phyloP scores from a whole-genome alignment of 2,329 filamentous ascomycete genomes.

The Triangularia setosa region DNA sequence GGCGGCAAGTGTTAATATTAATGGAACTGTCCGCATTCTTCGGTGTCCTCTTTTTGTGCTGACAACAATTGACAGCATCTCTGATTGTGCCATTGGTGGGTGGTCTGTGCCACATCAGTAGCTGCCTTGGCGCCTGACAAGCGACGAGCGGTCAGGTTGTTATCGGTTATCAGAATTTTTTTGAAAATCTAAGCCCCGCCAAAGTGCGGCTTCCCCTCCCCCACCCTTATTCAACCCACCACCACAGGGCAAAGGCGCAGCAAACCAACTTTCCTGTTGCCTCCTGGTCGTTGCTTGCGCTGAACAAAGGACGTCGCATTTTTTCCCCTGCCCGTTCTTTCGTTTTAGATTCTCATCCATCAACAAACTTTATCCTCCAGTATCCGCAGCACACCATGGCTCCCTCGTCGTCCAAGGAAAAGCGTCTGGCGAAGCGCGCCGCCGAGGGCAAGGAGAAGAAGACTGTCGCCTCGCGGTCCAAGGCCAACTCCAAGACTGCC shows the following conservation, averaged over 20 bases:
- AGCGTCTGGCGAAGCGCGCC: slow-evolving; percentile 67
- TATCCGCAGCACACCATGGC: slow-evolving; percentile 50
- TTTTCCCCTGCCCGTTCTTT: slow-evolving; percentile 10
- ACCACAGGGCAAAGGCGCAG: slow-evolving; percentile 23
- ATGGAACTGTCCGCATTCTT: neutral
- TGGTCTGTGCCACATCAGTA: neutral
- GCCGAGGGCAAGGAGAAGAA: slow-evolving; percentile 69
- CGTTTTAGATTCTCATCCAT: slow-evolving; percentile 11
- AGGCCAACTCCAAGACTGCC: slow-evolving; percentile 62
- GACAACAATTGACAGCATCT: neutral
- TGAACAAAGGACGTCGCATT: slow-evolving; percentile 15
- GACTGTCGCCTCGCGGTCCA: slow-evolving; percentile 62
- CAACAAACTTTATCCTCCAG: neutral
- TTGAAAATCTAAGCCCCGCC: slow-evolving; percentile 25
- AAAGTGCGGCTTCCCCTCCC: slow-evolving; percentile 23
- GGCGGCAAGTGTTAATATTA: neutral
- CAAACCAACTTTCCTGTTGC: slow-evolving; percentile 17
- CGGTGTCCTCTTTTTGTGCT: neutral
- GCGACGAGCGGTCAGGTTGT: slow-evolving; percentile 17
- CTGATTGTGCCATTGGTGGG: neutral
- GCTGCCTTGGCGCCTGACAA: neutral
- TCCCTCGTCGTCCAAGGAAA: slow-evolving; percentile 63
- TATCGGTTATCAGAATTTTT: slow-evolving; percentile 31
- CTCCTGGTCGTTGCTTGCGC: slow-evolving; percentile 12
- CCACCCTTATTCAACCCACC: slow-evolving; percentile 23